Base-by-base conservation (phyloP, 345 rosid genomes). In the Populus pruinosa region DNA sequence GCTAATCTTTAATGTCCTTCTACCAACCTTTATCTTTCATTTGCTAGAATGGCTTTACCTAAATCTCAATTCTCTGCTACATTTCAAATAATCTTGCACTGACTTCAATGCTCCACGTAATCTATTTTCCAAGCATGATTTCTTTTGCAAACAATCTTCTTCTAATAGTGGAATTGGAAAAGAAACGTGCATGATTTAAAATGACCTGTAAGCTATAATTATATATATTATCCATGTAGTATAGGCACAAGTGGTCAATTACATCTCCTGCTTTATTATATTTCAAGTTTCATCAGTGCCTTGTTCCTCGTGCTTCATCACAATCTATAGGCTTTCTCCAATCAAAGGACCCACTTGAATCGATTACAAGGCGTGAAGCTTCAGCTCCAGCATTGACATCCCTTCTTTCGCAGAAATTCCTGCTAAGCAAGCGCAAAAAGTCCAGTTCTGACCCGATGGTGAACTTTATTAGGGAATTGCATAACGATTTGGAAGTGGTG, bases 401-500 rank as follows among this genome's bases (percentile, higher is more conserved):
- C 11, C 83, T 92, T 73, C 74, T 95, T 25, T 77, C 93, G 10
- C 87, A 86, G 77, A 89, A 84, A 64, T 74, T 89, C 25, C 80
- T 84, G 71, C 63, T 74, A 76, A 71, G 91, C 75, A 88, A 86
- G 83, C 78, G 82, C 12, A 91, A 84, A 77, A 93, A 83, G 64
- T 65, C 86, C 0, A 84, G 74, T 76, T 80, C 78, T 5, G 94
- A 90, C 75, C 97, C 96, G 27, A 85, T 82, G 82, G 73, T 41
- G 80, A 88, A 83, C 82, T 92, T 90, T 79, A 73, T 86, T 12
- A 83, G 80, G 72, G 98, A 96, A 76, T 78, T 91, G 74, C 88
- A 89, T 62, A 71, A 89, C 1, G 99, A 91, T 76, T 73, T 93
- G 67, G 99, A 96, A 81, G 83, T 82, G 36, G 96, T 93, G 4